Conservation (phyloP, 1,284 basidiomycete species). For the Inonotus hispidus region DNA sequence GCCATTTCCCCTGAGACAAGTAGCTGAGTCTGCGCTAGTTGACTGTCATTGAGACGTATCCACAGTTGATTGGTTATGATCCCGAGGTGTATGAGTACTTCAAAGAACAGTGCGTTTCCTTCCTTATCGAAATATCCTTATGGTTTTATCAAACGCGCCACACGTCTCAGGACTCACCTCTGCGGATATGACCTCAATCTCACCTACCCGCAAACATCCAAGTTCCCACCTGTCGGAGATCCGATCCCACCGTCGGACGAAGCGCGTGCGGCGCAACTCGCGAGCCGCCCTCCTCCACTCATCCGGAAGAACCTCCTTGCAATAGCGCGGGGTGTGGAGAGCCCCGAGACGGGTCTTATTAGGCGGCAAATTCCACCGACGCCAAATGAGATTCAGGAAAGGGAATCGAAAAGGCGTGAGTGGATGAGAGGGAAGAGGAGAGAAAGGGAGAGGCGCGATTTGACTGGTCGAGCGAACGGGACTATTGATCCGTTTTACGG, state of each 20-base stretch:
- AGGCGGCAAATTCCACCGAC: not conserved
- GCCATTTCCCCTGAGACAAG: not conserved
- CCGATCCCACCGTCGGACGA: conserved; percentile 12
- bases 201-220: conserved; percentile 59
- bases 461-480: conserved; percentile 39
- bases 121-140: not conserved
- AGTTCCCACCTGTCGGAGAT: conserved; percentile 39
- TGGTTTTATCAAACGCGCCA: not conserved
- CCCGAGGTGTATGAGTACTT: conserved; percentile 61
- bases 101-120: conserved; percentile 49
- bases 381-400: conserved; percentile 12
- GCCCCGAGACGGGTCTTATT: conserved; percentile 6
- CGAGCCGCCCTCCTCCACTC: conserved; percentile 17
- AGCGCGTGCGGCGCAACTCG: conserved; percentile 10
- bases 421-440: conserved; percentile 8
- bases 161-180: conserved; percentile 41
- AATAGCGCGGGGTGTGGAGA: conserved; percentile 1
- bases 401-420: conserved; percentile 13
- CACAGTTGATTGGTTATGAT: conserved; percentile 69
- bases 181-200: conserved; percentile 65
- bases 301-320: conserved; percentile 9
- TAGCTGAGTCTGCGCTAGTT: conserved; percentile 31
- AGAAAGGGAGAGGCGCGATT: conserved; percentile 38
- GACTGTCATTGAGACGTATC: conserved; percentile 59
- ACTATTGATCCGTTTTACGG: conserved; percentile 57